These are phyloP conservation scores for Neopestalotiopsis rosae DNA, from an alignment of 2,329 filamentous ascomycete species.

Conservation along the genomic window DNA sequence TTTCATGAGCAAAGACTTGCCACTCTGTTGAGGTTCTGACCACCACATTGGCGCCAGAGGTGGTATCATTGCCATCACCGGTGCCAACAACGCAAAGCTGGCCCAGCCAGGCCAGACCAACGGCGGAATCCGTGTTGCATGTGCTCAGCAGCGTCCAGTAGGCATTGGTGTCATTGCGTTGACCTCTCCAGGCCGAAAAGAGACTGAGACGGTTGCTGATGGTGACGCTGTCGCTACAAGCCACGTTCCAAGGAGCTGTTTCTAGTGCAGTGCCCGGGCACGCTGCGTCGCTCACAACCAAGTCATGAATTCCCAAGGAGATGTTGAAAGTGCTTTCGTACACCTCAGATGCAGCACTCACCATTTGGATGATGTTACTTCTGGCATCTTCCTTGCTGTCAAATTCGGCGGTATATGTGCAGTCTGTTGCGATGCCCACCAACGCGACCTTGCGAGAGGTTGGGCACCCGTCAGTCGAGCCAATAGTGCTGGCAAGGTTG, in stretches of 20 bases:
- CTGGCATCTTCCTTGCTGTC: constrained; percentile 67
- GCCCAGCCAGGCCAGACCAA: constrained; percentile 92
- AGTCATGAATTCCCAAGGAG: constrained; percentile 84
- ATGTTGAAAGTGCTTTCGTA: constrained; percentile 96
- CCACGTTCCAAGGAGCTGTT: constrained; percentile 83
- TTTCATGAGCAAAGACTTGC: constrained; percentile 96
- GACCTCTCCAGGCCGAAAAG: constrained; percentile 88
- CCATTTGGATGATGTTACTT: constrained; percentile 78
- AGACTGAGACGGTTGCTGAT: constrained; percentile 83
- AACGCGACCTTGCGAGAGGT: constrained; percentile 89
- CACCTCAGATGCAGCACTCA: constrained; percentile 85
- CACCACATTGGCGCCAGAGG: constrained; percentile 88
- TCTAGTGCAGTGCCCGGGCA: constrained; percentile 74
- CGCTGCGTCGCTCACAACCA: constrained; percentile 76
- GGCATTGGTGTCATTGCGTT: constrained; percentile 78
- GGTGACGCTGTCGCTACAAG: constrained; percentile 65
- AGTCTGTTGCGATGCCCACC: constrained; percentile 91
- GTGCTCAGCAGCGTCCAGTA: constrained; percentile 91
- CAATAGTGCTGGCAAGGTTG: constrained; percentile 80
- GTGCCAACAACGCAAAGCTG: constrained; percentile 76
- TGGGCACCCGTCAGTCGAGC: constrained; percentile 83
- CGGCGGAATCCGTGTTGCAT: constrained; percentile 81
- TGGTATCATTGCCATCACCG: constrained; percentile 66
- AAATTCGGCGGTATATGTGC: constrained; percentile 80
- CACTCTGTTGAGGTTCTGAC: constrained; percentile 83